Conservation (phyloP, 805 yeast species). For the Wickerhamomyces sydowiorum region DNA sequence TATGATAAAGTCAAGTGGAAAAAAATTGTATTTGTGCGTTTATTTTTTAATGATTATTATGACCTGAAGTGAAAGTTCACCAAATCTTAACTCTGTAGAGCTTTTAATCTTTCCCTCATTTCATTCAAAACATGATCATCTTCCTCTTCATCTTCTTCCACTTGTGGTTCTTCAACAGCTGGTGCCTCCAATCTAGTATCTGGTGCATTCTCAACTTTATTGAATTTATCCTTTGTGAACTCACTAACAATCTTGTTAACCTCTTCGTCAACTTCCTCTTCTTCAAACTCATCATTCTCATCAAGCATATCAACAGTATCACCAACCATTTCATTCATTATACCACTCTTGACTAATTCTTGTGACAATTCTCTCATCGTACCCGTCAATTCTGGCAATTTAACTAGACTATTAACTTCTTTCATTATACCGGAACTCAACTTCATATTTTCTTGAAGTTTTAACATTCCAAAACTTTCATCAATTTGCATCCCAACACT, state of each 20-base stretch:
- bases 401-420: conserved; percentile 76
- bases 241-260: conserved; percentile 56
- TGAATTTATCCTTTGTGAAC: conserved; percentile 36
- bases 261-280: conserved; percentile 55
- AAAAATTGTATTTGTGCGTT: background rate
- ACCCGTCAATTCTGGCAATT: conserved; percentile 70
- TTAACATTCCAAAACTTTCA: conserved; percentile 84
- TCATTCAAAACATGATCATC: conserved; percentile 72
- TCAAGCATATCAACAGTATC: conserved; percentile 73
- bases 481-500: conserved; percentile 84
- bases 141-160: conserved; percentile 48
- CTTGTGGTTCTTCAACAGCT: conserved; percentile 28
- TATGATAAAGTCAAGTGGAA: too few species aligned
- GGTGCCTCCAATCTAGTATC: conserved; percentile 18
- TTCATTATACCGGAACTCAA: conserved; percentile 77
- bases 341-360: conserved; percentile 80
- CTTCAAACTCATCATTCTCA: conserved; percentile 58
- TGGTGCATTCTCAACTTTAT: conserved; percentile 32
- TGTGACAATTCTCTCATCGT: conserved; percentile 83
- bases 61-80: too few species aligned
- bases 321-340: conserved; percentile 92
- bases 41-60: background rate
- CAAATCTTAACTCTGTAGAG: conserved; percentile 60
- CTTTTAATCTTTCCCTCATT: conserved; percentile 86
- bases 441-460: conserved; percentile 76